These are phyloP conservation scores for Aspergillus phoenicis DNA, from an alignment of 2,329 filamentous ascomycete genomes.

Conservation along the genomic window DNA sequence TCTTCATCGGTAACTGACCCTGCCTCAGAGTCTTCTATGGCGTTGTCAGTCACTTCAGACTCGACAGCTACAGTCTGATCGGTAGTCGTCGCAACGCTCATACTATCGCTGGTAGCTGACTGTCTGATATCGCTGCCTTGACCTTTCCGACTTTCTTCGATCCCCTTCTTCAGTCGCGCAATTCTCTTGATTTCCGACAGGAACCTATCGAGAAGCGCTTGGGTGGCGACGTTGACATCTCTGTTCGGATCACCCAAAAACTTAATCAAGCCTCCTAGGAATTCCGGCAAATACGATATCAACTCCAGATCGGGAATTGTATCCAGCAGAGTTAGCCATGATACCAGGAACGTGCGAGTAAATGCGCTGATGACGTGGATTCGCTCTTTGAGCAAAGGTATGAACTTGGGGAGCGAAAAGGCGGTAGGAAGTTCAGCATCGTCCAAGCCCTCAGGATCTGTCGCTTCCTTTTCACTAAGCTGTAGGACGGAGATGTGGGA, in stretches of 20 bases:
- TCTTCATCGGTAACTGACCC: constrained; percentile 55
- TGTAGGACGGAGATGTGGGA: constrained; percentile 92
- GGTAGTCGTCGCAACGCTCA: constrained; percentile 59
- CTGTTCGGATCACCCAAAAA: constrained; percentile 89
- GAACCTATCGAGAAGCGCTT: constrained; percentile 85
- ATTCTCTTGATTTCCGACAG: constrained; percentile 93
- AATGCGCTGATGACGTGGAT: constrained; percentile 95
- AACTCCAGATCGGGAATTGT: constrained; percentile 96
- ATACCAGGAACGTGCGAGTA: constrained; percentile 90
- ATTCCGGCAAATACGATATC: constrained; percentile 88
- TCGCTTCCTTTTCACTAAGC: constrained; percentile 53
- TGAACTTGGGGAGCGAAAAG: constrained; percentile 88
- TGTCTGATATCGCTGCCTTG: constrained; percentile 69
- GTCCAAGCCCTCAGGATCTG: constrained; percentile 43
- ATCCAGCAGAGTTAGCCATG: constrained; percentile 92
- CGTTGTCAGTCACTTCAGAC: constrained; percentile 56
- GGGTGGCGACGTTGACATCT: constrained; percentile 93
- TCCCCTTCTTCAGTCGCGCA: constrained; percentile 85
- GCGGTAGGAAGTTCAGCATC: constrained; percentile 70
- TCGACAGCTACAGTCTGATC: constrained; percentile 46
- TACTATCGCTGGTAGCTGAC: constrained; percentile 69
- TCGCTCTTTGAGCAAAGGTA: constrained; percentile 88
- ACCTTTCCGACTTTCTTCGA: constrained; percentile 78
- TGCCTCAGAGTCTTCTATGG: constrained; percentile 52
- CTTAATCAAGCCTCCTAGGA: constrained; percentile 83